Conservation (phyloP, 495 filamentous ascomycete species). For the Annulohypoxylon nitens region DNA sequence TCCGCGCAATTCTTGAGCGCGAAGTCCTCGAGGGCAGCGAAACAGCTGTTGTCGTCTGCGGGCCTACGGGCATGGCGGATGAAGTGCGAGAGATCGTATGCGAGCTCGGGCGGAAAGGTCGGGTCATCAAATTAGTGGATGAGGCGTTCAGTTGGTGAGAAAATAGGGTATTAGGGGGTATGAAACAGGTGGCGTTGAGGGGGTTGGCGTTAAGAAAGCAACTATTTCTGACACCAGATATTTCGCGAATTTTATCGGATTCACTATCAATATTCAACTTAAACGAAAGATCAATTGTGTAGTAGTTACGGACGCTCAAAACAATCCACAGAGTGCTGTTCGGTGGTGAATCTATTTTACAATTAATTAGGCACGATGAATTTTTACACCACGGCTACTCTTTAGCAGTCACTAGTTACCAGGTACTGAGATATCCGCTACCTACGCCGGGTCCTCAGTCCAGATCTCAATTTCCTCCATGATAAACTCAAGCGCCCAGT, state of each 20-base stretch:
- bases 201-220: background rate
- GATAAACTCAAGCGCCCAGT: conserved; percentile 35
- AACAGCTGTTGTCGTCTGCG: conserved; percentile 46
- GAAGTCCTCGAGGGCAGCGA: conserved; percentile 28
- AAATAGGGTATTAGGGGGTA: background rate
- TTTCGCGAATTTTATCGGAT: background rate
- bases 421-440: background rate
- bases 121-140: conserved; percentile 39
- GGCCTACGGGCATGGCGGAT: conserved; percentile 46
- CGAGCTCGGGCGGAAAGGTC: conserved; percentile 24
- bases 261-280: too few species aligned
- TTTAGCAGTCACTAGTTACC: background rate
- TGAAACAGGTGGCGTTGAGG: background rate
- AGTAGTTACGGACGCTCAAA: too few species aligned
- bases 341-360: background rate
- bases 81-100: conserved; percentile 35
- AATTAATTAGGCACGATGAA: background rate
- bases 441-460: conserved; percentile 22
- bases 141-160: conserved; percentile 48
- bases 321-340: background rate
- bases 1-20: conserved; percentile 33
- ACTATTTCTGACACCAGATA: background rate
- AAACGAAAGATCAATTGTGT: too few species aligned
- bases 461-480: conserved; percentile 46
- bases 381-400: background rate